Evolutionary conservation across 331 rosid species (phyloP).

Genomic region (Arachis monticola): DNA sequence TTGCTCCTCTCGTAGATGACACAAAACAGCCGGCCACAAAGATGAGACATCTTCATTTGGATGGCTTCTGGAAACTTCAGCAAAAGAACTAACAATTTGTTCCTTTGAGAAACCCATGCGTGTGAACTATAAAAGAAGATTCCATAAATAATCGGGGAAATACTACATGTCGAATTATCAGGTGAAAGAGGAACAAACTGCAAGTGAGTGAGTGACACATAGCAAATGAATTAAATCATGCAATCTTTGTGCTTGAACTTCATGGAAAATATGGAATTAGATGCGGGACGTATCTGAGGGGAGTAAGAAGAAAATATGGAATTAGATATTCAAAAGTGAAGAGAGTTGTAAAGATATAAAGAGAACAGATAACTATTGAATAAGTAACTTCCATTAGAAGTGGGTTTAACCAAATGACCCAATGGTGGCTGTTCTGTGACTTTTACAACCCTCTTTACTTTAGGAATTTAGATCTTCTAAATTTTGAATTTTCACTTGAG

Average conservation of each 20-base stretch:
- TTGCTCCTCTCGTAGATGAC: slow-evolving; percentile 75
- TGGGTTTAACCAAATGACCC: too few species aligned
- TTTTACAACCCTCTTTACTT: too few species aligned
- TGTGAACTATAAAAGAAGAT: slow-evolving; percentile 56
- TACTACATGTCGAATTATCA: slow-evolving; percentile 23
- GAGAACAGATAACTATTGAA: too few species aligned
- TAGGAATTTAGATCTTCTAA: too few species aligned
- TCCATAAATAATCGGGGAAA: slow-evolving; percentile 1
- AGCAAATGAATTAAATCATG: slow-evolving; percentile 32
- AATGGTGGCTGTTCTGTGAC: too few species aligned
- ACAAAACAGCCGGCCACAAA: slow-evolving; percentile 84
- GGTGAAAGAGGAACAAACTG: slow-evolving; percentile 4
- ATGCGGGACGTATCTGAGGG: neutral
- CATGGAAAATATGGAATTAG: neutral
- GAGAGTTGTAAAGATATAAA: too few species aligned
- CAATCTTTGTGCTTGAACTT: slow-evolving; percentile 22
- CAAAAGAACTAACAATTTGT: slow-evolving; percentile 56
- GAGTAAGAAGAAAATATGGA: neutral
- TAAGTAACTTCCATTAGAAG: too few species aligned
- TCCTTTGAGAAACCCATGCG: slow-evolving; percentile 83
- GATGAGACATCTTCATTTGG: slow-evolving; percentile 64
- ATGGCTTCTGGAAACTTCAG: slow-evolving; percentile 61
- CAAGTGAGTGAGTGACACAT: neutral
- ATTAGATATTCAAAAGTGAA: neutral
- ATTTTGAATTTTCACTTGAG: too few species aligned